Conservation (phyloP, 169 alveolate genomes). For the Plasmodium berghei region DNA sequence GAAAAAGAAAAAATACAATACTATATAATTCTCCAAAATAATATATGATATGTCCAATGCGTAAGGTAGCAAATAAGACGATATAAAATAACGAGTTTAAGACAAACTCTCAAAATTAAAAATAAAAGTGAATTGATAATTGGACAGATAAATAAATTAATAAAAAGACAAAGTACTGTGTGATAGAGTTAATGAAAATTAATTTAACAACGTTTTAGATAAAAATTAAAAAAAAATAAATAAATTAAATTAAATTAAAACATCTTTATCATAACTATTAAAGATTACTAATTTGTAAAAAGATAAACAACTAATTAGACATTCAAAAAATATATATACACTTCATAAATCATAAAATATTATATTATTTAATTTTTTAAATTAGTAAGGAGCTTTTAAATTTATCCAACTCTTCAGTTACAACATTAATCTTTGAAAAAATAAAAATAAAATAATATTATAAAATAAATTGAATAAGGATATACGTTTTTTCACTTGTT, state of each 20-base stretch:
- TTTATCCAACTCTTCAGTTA: slow-evolving; percentile 36
- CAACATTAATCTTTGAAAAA: slow-evolving; percentile 12
- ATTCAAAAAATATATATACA: not conserved
- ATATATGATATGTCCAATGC: too few relatives aligned
- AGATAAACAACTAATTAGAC: slow-evolving; percentile 7
- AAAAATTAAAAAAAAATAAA: not conserved
- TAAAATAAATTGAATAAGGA: not conserved
- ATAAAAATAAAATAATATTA: not conserved
- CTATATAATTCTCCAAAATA: too few relatives aligned
- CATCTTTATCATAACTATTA: not conserved
- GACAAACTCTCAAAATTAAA: too few relatives aligned
- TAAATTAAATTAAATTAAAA: not conserved
- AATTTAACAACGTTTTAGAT: not conserved
- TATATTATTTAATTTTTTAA: not conserved
- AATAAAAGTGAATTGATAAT: too few relatives aligned
- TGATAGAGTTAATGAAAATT: too few relatives aligned
- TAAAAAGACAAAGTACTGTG: too few relatives aligned
- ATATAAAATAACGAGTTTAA: too few relatives aligned
- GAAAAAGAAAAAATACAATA: too few relatives aligned
- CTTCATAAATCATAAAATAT: slow-evolving; percentile 7
- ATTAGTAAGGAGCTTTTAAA: slow-evolving; percentile 36
- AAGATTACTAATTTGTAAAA: not conserved
- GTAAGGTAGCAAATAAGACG: too few relatives aligned
- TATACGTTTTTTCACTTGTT: not conserved
- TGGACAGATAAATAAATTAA: too few relatives aligned